Base-by-base conservation (phyloP, 139 green algal species). In the Volvox reticuliferus region DNA sequence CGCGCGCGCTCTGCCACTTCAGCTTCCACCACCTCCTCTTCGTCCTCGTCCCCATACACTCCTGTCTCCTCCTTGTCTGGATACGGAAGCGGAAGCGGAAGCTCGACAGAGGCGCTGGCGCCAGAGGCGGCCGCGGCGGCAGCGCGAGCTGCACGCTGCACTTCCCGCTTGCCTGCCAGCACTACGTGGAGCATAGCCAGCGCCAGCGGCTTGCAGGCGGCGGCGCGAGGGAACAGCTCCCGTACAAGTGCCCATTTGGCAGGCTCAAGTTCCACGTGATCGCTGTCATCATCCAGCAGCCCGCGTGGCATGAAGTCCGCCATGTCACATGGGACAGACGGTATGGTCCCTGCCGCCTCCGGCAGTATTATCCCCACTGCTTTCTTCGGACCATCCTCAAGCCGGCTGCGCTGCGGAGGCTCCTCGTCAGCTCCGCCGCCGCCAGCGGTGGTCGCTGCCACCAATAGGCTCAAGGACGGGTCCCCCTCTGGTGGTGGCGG, bases 131-230 rank as follows among this genome's bases (percentile, higher is more conserved):
- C 63, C 21, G 3, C 32, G 13, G 21, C 33, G 14, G 33, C 63
- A 35, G 24, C 37, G 37, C 24, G 28, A 26, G 61, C 14, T 20
- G 3, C 32, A 19, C 33, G 33, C 32, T 82, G 77, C 33, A 82
- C 77, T 32, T 82, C 33, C 33, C 33, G 32, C 77, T 82, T 82
- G 32, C 77, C 33, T 14, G 32, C 32, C 77, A 82, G 77, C 77
- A 82, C 77, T 20, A 82, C 32, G 12, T 87, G 30, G 61, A 87
- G 30, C 62, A 77, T 62, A 63, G 83, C 83, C 65, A 89, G 36
- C 2, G 83, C 67, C 67, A 89, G 67, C 1, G 83, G 83, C 36
- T 89, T 89, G 83, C 83, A 89, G 12, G 83, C 83, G 17, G 83
- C 83, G 0, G 83, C 26, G 1, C 83, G 83, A 26, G n/a, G 13